A percentile compares a stretch with the other conserved stretches of the same genome.
These are phyloP conservation scores for Phoma sp. DNA, from an alignment of 2,329 filamentous ascomycete species.

Conservation along the genomic window DNA sequence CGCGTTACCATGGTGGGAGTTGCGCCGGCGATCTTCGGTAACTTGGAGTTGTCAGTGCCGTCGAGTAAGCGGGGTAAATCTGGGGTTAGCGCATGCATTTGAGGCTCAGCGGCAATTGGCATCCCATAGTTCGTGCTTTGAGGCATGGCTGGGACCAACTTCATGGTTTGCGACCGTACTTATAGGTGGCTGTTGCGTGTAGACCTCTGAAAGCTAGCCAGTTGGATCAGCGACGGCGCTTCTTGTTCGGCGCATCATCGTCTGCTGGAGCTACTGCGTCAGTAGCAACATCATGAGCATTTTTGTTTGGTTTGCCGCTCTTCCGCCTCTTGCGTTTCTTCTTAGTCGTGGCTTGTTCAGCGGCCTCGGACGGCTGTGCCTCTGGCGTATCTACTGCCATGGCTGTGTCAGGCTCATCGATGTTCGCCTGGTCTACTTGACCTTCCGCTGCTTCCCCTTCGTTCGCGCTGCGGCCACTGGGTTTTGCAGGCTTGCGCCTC, in stretches of 20 bases:
- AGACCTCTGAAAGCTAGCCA: no score
- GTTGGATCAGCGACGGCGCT: constrained; percentile 32
- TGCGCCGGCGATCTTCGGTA: constrained; percentile 28
- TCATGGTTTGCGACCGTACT: no score
- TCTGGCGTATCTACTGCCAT: constrained; percentile 6
- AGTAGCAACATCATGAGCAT: constrained; percentile 12
- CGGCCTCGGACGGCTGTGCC: background rate
- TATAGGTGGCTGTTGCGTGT: no score
- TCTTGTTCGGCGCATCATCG: constrained; percentile 21
- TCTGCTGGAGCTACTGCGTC: constrained; percentile 11
- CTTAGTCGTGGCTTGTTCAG: constrained; percentile 21
- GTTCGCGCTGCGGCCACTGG: background rate
- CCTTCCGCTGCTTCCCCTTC: constrained; percentile 7
- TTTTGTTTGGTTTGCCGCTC: constrained; percentile 12
- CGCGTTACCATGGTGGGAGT: background rate
- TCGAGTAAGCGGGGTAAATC: constrained; percentile 34
- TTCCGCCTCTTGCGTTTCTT: constrained; percentile 35
- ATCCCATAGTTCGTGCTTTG: background rate
- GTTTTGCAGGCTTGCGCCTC: constrained; percentile 27
- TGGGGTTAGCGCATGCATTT: constrained; percentile 15
- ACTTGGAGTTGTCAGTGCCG: constrained; percentile 23
- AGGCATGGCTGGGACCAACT: no score
- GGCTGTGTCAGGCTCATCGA: background rate
- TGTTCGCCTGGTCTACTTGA: background rate
- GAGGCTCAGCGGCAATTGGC: constrained; percentile 3